These are phyloP conservation scores for Saccharomycopsis sp. DNA, from an alignment of 805 yeast genomes.

Conservation along the genomic window DNA sequence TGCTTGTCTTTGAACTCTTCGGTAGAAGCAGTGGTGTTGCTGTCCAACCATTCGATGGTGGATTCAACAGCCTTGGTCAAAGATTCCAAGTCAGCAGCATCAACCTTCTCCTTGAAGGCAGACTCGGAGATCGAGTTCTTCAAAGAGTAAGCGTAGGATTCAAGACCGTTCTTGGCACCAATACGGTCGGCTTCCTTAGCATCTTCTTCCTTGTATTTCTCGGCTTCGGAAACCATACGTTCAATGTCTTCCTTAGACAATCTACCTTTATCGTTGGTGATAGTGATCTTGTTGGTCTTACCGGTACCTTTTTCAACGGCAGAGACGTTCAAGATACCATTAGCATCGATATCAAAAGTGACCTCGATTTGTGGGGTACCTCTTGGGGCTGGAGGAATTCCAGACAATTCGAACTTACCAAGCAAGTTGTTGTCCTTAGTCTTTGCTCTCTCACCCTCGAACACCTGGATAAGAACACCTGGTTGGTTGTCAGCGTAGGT, in stretches of 20 bases:
- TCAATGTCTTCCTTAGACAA: constrained; percentile 95
- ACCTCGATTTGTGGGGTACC: constrained; percentile 98
- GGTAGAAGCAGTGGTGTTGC: constrained; percentile 83
- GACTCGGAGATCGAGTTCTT: constrained; percentile 77
- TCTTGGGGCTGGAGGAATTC: constrained; percentile 98
- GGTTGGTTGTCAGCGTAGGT: constrained; percentile 98
- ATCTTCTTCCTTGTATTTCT: constrained; percentile 94
- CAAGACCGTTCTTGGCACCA: constrained; percentile 90
- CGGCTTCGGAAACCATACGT: constrained; percentile 97
- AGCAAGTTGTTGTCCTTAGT: constrained; percentile 93
- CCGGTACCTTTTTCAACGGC: constrained; percentile 99
- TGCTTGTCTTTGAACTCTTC: constrained; percentile 91
- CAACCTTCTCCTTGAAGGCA: constrained; percentile 72
- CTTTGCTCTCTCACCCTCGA: constrained; percentile 96
- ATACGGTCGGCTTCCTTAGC: constrained; percentile 91
- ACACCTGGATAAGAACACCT: constrained; percentile 95
- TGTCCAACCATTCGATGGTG: constrained; percentile 87
- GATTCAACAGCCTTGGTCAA: constrained; percentile 78
- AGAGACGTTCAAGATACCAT: constrained; percentile 93
- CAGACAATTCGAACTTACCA: constrained; percentile 94
- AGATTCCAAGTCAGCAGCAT: constrained; percentile 59
- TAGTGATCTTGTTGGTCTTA: constrained; percentile 93
- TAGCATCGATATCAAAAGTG: constrained; percentile 94
- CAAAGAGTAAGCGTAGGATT: constrained; percentile 90
- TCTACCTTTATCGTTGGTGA: constrained; percentile 98